Percentiles rank a stretch among this genome's conserved stretches.
Conservation (phyloP, 371 early-diverging fungal species). For the Syncephalis plumigaleata region DNA sequence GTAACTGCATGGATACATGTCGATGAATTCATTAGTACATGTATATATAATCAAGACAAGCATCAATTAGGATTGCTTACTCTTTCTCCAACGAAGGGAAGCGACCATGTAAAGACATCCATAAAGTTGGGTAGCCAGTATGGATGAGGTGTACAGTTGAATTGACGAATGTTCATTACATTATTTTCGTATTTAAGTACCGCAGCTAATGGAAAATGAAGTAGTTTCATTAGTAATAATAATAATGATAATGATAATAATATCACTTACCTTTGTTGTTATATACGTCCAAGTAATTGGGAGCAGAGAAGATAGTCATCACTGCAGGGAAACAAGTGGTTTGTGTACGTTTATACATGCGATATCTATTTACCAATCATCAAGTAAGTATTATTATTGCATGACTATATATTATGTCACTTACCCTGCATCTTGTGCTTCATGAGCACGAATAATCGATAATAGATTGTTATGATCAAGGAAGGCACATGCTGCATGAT, state of each 20-base stretch:
- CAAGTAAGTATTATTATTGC: background rate
- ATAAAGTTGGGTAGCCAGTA: conserved; percentile 94
- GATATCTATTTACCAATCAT: conserved; percentile 26
- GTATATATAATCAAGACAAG: background rate
- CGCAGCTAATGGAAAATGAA: conserved; percentile 37
- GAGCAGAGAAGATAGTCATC: conserved; percentile 95
- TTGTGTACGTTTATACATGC: conserved; percentile 87
- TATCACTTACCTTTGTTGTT: conserved; percentile 68
- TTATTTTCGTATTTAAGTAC: conserved; percentile 92
- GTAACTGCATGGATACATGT: conserved; percentile 34
- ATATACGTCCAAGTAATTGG: conserved; percentile 94
- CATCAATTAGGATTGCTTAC: conserved; percentile 29
- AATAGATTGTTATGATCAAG: conserved; percentile 82
- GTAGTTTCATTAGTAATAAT: background rate
- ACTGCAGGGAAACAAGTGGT: conserved; percentile 89
- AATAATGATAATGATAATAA: background rate
- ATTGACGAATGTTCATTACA: conserved; percentile 83
- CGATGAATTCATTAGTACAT: background rate
- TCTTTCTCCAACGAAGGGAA: conserved; percentile 97
- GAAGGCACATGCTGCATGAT: conserved; percentile 81
- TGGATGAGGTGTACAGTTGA: conserved; percentile 75
- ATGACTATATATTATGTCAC: too few species aligned
- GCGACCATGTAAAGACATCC: conserved; percentile 95
- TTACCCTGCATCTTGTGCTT: conserved; percentile 92
- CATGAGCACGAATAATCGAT: conserved; percentile 93